Conservation (phyloP, 345 rosid genomes). For the Cardamine resedifolia region DNA sequence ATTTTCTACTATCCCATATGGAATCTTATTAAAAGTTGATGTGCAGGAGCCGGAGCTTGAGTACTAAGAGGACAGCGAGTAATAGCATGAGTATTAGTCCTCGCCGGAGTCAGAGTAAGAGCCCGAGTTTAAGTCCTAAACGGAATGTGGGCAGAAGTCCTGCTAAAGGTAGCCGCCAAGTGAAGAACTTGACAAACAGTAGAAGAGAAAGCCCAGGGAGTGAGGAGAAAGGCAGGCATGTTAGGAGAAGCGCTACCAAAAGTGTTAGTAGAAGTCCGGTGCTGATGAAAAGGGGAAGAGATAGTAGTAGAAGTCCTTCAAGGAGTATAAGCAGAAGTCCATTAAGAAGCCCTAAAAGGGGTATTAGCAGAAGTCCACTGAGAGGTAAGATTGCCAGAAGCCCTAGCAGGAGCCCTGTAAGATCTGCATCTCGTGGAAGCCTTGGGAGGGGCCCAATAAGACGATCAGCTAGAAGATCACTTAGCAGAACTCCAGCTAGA, state of each 20-base stretch:
- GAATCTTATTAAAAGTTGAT: conserved; percentile 57
- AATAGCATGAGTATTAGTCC: conserved; percentile 89
- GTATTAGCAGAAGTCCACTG: conserved; percentile 49
- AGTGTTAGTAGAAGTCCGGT: conserved; percentile 53
- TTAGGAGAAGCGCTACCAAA: conserved; percentile 42
- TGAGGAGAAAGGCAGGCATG: conserved; percentile 24
- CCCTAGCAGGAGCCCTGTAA: conserved; percentile 51
- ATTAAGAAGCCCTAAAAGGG: conserved; percentile 44
- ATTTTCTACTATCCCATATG: conserved; percentile 45
- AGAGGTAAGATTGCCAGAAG: conserved; percentile 51
- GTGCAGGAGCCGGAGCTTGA: conserved; percentile 91
- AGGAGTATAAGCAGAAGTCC: conserved; percentile 53
- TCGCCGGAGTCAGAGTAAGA: conserved; percentile 60
- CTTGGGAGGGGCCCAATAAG: conserved; percentile 40
- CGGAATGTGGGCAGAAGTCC: conserved; percentile 43
- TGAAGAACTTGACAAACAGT: conserved; percentile 40
- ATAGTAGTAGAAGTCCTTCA: conserved; percentile 50
- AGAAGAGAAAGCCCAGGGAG: conserved; percentile 46
- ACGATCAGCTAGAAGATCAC: conserved; percentile 28
- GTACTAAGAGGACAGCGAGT: conserved; percentile 76
- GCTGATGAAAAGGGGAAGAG: conserved; percentile 24
- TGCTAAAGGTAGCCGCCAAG: conserved; percentile 36
- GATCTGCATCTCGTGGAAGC: conserved; percentile 30
- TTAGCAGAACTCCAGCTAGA: conserved; percentile 48
- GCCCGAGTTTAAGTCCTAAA: conserved; percentile 64